Evolutionary conservation across 768 basidiomycete genomes (phyloP), one percentile per base, ranked within the genome.

Genomic region (Scleroderma bovista): DNA sequence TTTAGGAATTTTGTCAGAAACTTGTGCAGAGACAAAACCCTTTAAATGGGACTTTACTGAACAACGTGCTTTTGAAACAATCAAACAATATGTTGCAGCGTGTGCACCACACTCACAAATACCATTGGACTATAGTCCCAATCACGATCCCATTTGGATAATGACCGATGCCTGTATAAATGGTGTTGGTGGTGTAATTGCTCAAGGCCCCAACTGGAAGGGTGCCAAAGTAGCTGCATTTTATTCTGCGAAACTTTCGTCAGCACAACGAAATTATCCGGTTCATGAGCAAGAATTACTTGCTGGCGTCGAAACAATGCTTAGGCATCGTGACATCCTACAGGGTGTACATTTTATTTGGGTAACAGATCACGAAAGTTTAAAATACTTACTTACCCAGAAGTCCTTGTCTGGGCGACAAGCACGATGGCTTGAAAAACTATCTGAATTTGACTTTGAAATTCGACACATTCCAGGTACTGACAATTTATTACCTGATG

Each of bases 231-330:
- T 67, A 1, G 63, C 61, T 0, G 65, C 65, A 1, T 73, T 72
- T 42, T 72, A 61, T 38, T 73, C 68, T 0, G 69, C 65, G 0
- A 47, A 47, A 15, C 4, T 47, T 7, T 19, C 6, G 3, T 19
- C 39, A 40, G 19, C 39, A 0, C 70, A 74, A 45, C 69, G 69
- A 19, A 73, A 73, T 36, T 73, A 74, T 29, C 60, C 69, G 1
- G 67, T 69, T 0, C 72, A 73, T 23, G 69, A 74, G 44, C 66
- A 68, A 7, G 70, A 75, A 31, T 57, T 74, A 55, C 46, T 74
- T 0, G 69, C 68, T n/a, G n/a, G n/a, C n/a, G n/a, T n/a, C n/a
- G n/a, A n/a, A n/a, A n/a, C n/a, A n/a, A n/a, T n/a, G n/a, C n/a
- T n/a, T n/a, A n/a, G n/a, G n/a, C n/a, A n/a, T n/a, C n/a, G n/a